Evolutionary conservation across 179 eudicot species (phyloP), one percentile per base, ranked within the genome.

Genomic region (Vitellaria paradoxa): DNA sequence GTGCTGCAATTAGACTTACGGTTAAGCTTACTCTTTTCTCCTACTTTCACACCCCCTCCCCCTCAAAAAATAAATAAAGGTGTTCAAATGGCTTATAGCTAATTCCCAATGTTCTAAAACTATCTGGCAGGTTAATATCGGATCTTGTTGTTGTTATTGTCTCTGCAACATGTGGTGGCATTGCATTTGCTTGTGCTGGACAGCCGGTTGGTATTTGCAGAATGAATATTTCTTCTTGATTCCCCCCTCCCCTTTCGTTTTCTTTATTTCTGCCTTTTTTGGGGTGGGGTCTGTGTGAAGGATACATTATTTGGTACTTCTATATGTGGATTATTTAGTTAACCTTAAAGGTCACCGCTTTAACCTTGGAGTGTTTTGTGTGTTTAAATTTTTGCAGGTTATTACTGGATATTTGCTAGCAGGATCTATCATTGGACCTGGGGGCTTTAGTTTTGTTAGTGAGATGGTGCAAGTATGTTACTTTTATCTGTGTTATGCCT

Each of bases 151-250:
- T 94, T 47, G 97, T 92, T 53, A 92, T 94, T 81, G 96, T 92
- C 53, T 92, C 90, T 82, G 98, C 98, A 83, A 92, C 98, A 69
- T 94, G 98, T 84, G 98, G 97, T 81, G 98, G 97, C 80, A 94
- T 94, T 83, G 98, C 98, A 53, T 94, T 94, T 87, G 98, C 97
- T 63, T 92, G 96, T 83, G 94, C 91, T 72, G 94, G 98, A 78
- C 97, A 92, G 73, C 93, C 91, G 86, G 96, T 91, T 81, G 75
- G 86, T 42, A 42, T 42, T 42, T 42, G 45, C 3, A 42, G 45
- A 42, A 5, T 42, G 45, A 42, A 42, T 42, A 42, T 3, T 42
- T 42, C 45, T 42, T 42, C 45, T 42, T 42, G 45, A 42, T 42
- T 42, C 45, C 45, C 45, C 68, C 77, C 26, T 73, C 68, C 46